Percentiles rank a stretch among this genome's conserved stretches.
These are phyloP conservation scores for Carex myosuroides DNA, from an alignment of 176 grass and related monocot species.

Conservation along the genomic window DNA sequence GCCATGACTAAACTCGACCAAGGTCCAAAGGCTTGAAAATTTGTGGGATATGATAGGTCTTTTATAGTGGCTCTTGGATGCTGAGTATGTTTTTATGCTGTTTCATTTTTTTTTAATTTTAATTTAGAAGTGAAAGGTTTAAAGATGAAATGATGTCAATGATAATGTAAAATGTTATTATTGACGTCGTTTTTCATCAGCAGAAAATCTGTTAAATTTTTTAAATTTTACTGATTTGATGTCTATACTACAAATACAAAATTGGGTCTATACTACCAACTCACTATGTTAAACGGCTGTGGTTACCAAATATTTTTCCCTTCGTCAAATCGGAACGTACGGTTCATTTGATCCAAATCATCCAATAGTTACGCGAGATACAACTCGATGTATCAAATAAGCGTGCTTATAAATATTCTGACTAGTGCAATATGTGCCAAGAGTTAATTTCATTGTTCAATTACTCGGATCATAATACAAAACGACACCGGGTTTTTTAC, in stretches of 20 bases:
- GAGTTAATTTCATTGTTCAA: background rate
- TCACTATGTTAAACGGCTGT: no score
- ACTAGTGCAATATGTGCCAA: background rate
- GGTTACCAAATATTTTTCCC: background rate
- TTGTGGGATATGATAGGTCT: background rate
- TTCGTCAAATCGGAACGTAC: background rate
- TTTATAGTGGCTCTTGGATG: constrained; percentile 8
- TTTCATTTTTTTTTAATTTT: no score
- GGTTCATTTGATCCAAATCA: background rate
- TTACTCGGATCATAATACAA: background rate
- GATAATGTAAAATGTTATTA: no score
- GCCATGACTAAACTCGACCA: background rate
- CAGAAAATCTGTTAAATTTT: no score
- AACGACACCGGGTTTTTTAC: background rate
- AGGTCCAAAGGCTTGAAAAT: background rate
- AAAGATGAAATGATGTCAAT: no score
- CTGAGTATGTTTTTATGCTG: background rate
- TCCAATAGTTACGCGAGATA: background rate
- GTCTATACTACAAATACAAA: no score
- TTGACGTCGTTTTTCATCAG: no score
- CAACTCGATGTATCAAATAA: background rate
- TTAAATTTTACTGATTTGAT: no score
- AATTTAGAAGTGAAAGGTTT: no score
- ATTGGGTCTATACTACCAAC: background rate
- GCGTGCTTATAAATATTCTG: background rate